Percentiles rank a stretch among this genome's conserved stretches.
Evolutionary conservation across 495 filamentous ascomycete genomes (phyloP).

Genomic region (Penicillium paxilli): DNA sequence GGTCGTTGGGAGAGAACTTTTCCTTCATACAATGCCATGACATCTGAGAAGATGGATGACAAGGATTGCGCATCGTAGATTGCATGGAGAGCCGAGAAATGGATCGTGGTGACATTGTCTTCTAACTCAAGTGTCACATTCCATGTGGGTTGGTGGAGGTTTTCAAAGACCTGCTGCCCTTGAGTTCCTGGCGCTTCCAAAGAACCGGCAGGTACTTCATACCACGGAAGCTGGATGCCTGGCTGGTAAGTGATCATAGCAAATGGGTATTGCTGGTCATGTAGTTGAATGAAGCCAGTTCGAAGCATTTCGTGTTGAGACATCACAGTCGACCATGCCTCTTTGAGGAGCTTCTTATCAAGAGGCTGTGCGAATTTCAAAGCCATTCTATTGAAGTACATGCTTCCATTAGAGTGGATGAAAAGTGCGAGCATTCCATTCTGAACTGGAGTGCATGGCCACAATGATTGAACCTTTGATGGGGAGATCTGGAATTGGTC

Average conservation of each 20-base stretch:
- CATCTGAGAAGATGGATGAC: conserved; percentile 55
- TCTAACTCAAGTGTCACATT: conserved; percentile 35
- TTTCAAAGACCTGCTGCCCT: conserved; percentile 26
- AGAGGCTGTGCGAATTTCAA: conserved; percentile 51
- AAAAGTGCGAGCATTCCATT: conserved; percentile 81
- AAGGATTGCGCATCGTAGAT: conserved; percentile 78
- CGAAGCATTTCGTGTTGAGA: conserved; percentile 67
- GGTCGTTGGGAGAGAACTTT: conserved; percentile 11
- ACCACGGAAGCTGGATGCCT: conserved; percentile 43
- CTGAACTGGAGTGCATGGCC: conserved; percentile 66
- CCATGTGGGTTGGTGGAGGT: conserved; percentile 50
- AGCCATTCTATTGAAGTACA: conserved; percentile 80
- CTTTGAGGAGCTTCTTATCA: conserved; percentile 52
- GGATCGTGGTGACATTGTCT: conserved; percentile 23
- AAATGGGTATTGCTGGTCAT: conserved; percentile 50
- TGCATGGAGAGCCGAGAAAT: conserved; percentile 67
- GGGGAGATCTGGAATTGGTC: conserved; percentile 16
- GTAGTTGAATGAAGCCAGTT: conserved; percentile 64
- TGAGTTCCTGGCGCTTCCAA: conserved; percentile 12
- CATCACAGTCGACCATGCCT: conserved; percentile 58
- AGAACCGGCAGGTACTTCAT: conserved; percentile 20
- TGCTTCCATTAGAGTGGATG: conserved; percentile 58
- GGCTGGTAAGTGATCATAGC: conserved; percentile 62
- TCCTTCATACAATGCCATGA: conserved; percentile 42
- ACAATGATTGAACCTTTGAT: conserved; percentile 25